phyloP scores from a whole-genome alignment of 129 eudicot species.

The Erigeron canadensis region DNA sequence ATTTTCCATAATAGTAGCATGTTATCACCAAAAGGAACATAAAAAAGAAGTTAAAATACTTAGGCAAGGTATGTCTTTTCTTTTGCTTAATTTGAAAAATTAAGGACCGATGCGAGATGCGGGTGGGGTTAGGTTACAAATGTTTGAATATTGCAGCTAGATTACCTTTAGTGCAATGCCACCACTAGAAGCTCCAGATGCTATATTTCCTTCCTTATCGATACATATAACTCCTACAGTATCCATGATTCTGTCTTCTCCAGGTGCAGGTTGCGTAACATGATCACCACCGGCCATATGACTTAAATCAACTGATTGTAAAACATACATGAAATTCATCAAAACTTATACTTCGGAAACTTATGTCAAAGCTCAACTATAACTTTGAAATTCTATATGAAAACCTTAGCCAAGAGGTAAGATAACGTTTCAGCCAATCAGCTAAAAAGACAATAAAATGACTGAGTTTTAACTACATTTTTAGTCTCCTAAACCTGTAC shows the following conservation, averaged over 20 bases:
- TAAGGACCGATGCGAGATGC: too few species aligned
- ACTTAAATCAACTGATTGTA: constrained; percentile 28
- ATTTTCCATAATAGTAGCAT: too few species aligned
- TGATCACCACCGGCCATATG: constrained; percentile 28
- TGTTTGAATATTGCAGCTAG: too few species aligned
- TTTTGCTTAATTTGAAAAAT: too few species aligned
- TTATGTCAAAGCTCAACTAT: constrained; percentile 10
- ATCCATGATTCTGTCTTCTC: constrained; percentile 66
- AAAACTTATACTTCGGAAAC: neutral
- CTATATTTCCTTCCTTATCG: constrained; percentile 76
- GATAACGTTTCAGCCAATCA: too few species aligned
- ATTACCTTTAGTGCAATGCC: constrained; percentile 93
- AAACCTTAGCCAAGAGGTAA: neutral
- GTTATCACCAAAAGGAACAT: too few species aligned
- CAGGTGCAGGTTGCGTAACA: constrained; percentile 23
- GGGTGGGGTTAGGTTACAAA: too few species aligned
- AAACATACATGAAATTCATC: constrained; percentile 10
- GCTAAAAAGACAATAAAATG: too few species aligned
- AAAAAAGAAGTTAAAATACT: too few species aligned
- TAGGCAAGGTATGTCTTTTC: too few species aligned
- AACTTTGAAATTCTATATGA: neutral
- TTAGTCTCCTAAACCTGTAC: too few species aligned
- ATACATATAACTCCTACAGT: constrained; percentile 97
- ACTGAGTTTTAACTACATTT: too few species aligned
- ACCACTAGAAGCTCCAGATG: constrained; percentile 96